Conservation (phyloP, 1,139 yeast species). For the Saccharomycopsis hybrid region DNA sequence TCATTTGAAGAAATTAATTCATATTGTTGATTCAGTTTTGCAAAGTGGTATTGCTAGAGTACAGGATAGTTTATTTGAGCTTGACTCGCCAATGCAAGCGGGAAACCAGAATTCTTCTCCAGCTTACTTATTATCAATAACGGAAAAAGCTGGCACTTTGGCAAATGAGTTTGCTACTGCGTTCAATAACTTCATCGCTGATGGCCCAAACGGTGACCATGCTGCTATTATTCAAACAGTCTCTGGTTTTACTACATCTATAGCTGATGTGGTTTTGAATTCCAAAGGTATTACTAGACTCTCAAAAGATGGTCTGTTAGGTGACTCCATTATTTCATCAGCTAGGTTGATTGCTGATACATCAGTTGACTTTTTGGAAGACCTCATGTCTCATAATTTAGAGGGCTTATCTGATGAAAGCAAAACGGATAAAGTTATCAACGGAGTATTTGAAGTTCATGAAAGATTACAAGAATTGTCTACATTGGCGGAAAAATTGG, state of each 20-base stretch:
- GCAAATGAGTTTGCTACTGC: conserved; percentile 80
- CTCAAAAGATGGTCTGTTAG: conserved; percentile 43
- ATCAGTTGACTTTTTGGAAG: conserved; percentile 56
- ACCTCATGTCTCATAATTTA: conserved; percentile 50
- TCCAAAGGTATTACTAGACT: conserved; percentile 63
- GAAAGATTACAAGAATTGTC: conserved; percentile 57
- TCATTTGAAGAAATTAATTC: conserved; percentile 45
- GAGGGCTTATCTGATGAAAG: conserved; percentile 50
- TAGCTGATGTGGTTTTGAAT: conserved; percentile 61
- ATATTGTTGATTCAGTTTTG: conserved; percentile 68
- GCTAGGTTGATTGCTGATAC: conserved; percentile 56
- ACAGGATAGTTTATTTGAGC: conserved; percentile 67
- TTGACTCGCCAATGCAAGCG: conserved; percentile 76
- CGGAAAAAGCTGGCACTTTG: conserved; percentile 64
- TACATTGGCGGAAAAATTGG: conserved; percentile 50
- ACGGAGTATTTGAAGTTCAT: conserved; percentile 70
- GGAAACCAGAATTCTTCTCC: conserved; percentile 79
- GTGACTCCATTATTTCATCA: conserved; percentile 42
- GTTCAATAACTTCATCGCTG: conserved; percentile 72
- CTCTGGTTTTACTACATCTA: conserved; percentile 58
- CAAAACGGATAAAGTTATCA: conserved; percentile 69
- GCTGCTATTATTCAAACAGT: conserved; percentile 60
- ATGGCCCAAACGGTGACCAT: conserved; percentile 69
- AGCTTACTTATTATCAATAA: conserved; percentile 58
- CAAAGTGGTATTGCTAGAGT: conserved; percentile 63